Evolutionary conservation across 768 basidiomycete genomes (phyloP).

Genomic region (Boletus subparvulus): DNA sequence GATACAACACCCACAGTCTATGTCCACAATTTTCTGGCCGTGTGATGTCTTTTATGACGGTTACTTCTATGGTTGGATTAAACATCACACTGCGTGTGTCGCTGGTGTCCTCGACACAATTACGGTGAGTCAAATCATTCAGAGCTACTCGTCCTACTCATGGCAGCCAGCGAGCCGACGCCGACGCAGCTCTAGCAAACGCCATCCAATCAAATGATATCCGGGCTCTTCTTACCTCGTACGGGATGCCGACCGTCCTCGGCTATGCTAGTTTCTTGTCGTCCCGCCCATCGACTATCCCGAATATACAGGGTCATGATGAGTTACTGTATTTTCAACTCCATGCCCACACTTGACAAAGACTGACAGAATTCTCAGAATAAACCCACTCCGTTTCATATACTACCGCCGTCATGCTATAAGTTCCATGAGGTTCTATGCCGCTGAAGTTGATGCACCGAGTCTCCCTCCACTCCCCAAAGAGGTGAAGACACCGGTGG

Average conservation of each 20-base stretch:
- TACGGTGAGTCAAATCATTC: conserved; percentile 28
- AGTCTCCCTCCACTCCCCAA: conserved; percentile 17
- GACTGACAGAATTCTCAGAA: conserved; percentile 12
- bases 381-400: conserved; percentile 35
- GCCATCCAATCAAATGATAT: conserved; percentile 19
- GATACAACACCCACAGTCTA: conserved; percentile 8
- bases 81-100: conserved; percentile 45
- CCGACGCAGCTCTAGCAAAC: conserved; percentile 9
- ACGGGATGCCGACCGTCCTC: conserved; percentile 30
- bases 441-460: conserved; percentile 41
- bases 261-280: conserved; percentile 27
- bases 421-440: conserved; percentile 63
- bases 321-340: conserved; percentile 9
- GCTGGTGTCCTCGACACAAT: conserved; percentile 46
- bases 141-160: conserved; percentile 1
- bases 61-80: conserved; percentile 59
- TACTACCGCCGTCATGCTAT: conserved; percentile 55
- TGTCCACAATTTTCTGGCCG: conserved; percentile 58
- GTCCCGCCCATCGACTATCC: conserved; percentile 20
- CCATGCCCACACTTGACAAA: conserved; percentile 1
- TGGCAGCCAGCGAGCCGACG: conserved; percentile 16
- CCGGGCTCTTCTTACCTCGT: conserved; percentile 13
- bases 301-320: conserved; percentile 35
- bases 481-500: conserved; percentile 23
- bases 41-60: conserved; percentile 45